phyloP scores from a whole-genome alignment of 352 stramenopile species.

The Globisporangium spiculum region DNA sequence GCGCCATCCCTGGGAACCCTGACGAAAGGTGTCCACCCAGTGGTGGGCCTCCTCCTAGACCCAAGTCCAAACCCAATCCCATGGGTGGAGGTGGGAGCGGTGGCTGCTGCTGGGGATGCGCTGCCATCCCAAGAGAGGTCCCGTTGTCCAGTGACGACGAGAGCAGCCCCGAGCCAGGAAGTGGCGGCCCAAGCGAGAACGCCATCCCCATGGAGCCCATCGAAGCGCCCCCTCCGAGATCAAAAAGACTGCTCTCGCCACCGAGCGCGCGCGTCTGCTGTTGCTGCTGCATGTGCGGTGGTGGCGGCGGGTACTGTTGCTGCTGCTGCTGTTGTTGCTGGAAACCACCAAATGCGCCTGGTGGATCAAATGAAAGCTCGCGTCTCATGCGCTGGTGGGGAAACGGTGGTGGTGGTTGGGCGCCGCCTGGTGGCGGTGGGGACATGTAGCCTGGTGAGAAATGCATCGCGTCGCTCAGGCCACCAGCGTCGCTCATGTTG shows the following conservation, averaged over 20 bases:
- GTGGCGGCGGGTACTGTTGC: background rate
- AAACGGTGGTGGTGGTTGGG: slow-evolving; percentile 6
- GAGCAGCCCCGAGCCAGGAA: background rate
- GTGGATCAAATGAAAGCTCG: slow-evolving; percentile 1
- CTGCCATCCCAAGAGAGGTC: slow-evolving; percentile 14
- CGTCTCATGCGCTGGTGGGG: background rate
- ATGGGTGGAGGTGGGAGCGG: slow-evolving; percentile 11
- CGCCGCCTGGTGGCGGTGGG: background rate
- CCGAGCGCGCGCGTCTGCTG: background rate
- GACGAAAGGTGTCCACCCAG: background rate
- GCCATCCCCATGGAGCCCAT: slow-evolving; percentile 1
- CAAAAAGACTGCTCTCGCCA: slow-evolving; percentile 3
- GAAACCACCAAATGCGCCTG: slow-evolving; percentile 5
- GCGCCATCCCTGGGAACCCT: background rate
- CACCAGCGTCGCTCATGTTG: background rate
- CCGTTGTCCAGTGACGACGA: slow-evolving; percentile 6
- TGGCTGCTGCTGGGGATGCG: slow-evolving; percentile 13
- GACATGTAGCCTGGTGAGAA: slow-evolving; percentile 5
- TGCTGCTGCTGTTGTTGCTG: slow-evolving; percentile 1
- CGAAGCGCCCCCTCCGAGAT: background rate
- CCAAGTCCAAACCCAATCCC: slow-evolving; percentile 7
- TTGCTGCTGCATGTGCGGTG: background rate
- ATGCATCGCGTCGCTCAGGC: background rate
- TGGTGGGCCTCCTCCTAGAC: background rate
- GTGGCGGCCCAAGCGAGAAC: slow-evolving; percentile 4